phyloP scores from a whole-genome alignment of 108 stramenopile genomes.

The Cyclotella cryptica region DNA sequence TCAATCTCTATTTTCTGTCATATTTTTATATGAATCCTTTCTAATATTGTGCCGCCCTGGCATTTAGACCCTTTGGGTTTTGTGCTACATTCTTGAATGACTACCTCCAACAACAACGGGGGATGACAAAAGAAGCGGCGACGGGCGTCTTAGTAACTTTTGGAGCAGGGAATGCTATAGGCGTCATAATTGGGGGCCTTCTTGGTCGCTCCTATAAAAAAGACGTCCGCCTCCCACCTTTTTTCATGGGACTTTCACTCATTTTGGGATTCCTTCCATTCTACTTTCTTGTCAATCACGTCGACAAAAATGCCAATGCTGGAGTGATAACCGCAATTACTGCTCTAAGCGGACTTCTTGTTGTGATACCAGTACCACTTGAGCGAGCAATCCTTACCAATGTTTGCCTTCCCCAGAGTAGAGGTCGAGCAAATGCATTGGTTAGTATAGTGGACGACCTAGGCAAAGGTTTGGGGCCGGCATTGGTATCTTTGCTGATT shows the following conservation, averaged over 20 bases:
- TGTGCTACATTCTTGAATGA: constrained; percentile 61
- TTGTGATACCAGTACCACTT: constrained; percentile 54
- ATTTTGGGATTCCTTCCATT: constrained; percentile 53
- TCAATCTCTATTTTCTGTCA: not conserved
- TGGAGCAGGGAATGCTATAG: constrained; percentile 59
- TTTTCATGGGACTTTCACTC: constrained; percentile 50
- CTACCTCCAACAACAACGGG: constrained; percentile 55
- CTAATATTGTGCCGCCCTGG: not conserved
- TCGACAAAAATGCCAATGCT: constrained; percentile 30
- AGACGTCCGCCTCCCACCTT: constrained; percentile 43
- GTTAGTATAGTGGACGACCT: constrained; percentile 63
- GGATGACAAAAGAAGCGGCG: constrained; percentile 53
- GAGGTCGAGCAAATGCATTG: constrained; percentile 58
- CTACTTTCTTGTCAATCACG: constrained; percentile 48
- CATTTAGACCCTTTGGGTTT: constrained; percentile 54
- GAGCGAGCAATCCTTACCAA: constrained; percentile 60
- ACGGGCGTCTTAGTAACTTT: constrained; percentile 55
- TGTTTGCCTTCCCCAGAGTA: constrained; percentile 52
- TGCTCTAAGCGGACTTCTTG: constrained; percentile 38
- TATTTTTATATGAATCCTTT: not conserved
- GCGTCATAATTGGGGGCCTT: constrained; percentile 41
- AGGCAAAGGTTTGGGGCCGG: constrained; percentile 66
- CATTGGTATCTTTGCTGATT: constrained; percentile 51
- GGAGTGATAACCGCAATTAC: constrained; percentile 21
- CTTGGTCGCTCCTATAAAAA: constrained; percentile 54